Evolutionary conservation across 2,329 filamentous ascomycete species (phyloP).

Genomic region (Exophiala spinifera): DNA sequence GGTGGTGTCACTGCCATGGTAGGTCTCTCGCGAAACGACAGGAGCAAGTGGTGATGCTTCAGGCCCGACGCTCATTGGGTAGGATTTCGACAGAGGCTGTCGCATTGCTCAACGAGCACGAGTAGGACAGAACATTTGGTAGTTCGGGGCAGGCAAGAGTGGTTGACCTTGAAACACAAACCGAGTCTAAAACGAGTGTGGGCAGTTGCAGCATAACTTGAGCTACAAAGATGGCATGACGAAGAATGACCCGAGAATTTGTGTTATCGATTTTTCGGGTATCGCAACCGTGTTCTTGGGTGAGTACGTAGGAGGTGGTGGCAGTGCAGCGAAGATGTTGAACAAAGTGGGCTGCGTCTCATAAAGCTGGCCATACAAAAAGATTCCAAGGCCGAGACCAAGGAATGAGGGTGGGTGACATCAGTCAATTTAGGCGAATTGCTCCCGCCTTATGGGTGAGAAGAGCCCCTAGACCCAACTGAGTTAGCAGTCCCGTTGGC

Average conservation of each 20-base stretch:
- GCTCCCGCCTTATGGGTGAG: background rate
- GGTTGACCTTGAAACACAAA: background rate
- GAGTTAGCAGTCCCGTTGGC: too few relatives aligned
- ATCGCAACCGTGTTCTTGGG: background rate
- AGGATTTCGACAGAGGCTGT: background rate
- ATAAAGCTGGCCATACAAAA: background rate
- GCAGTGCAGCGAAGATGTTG: constrained; percentile 10
- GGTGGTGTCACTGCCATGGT: constrained; percentile 3
- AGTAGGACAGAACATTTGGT: background rate
- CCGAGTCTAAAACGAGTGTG: background rate
- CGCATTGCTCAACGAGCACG: background rate
- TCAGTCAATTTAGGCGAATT: background rate
- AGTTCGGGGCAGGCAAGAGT: background rate
- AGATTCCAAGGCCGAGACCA: too few relatives aligned
- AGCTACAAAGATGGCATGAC: too few relatives aligned
- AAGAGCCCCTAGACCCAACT: background rate
- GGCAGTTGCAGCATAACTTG: too few relatives aligned
- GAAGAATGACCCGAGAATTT: background rate
- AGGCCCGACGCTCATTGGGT: constrained; percentile 7
- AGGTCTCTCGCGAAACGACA: background rate
- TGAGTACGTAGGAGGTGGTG: constrained; percentile 1
- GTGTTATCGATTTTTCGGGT: constrained; percentile 9
- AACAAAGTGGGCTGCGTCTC: background rate
- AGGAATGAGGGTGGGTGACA: background rate
- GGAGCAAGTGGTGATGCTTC: background rate